Percentiles rank a stretch among this genome's conserved stretches.
phyloP scores from a whole-genome alignment of 139 green algal genomes.

The Ulvella scutata region DNA sequence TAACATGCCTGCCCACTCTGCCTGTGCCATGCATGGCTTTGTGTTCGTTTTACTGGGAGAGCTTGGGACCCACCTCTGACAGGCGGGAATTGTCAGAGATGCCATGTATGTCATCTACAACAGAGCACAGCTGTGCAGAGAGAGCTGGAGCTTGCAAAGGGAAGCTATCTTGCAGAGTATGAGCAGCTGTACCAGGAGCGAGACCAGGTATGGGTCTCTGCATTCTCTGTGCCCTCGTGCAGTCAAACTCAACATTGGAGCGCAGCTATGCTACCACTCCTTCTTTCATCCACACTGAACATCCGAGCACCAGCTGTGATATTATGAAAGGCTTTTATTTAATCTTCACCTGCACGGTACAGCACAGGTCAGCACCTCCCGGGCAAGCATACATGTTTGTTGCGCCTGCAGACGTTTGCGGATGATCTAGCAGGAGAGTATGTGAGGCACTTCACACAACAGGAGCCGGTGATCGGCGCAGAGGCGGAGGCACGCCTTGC shows the following conservation, averaged over 20 bases:
- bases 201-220: slow-evolving; percentile 34
- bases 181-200: slow-evolving; percentile 59
- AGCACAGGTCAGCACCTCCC: no score
- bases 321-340: no score
- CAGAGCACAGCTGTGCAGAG: slow-evolving; percentile 5
- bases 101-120: no score
- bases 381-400: no score
- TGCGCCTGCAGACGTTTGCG: slow-evolving; percentile 17
- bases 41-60: background rate
- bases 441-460: slow-evolving; percentile 47
- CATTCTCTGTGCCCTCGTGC: background rate
- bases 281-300: no score
- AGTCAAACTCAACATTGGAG: no score
- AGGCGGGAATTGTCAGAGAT: background rate
- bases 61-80: no score
- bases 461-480: slow-evolving; percentile 40
- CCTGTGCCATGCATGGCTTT: background rate
- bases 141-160: slow-evolving; percentile 18
- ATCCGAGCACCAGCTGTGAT: no score
- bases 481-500: slow-evolving; percentile 53
- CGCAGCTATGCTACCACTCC: no score
- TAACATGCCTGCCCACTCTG: background rate
- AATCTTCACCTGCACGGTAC: no score
- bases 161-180: slow-evolving; percentile 22
- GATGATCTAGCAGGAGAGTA: slow-evolving; percentile 53